Evolutionary conservation across 1,139 yeast genomes (phyloP).

Genomic region (Candida sanyaensis): DNA sequence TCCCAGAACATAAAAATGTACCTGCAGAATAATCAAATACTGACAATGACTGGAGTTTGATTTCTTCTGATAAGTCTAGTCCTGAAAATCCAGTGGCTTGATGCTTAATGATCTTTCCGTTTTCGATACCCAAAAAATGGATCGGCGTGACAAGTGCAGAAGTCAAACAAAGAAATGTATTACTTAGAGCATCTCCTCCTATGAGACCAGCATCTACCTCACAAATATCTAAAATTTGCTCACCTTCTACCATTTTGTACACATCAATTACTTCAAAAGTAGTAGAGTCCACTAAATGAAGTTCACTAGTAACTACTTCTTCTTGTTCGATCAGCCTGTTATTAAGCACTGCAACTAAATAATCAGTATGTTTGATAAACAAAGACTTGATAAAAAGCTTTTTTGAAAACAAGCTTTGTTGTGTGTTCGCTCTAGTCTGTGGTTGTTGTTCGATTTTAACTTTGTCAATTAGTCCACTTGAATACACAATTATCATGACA

Average conservation of each 20-base stretch:
- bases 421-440: neutral
- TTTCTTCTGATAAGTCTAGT: neutral
- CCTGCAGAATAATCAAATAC: neutral
- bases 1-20: constrained; percentile 3
- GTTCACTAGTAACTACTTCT: neutral
- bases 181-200: neutral
- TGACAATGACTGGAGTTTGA: constrained; percentile 2
- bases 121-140: constrained; percentile 4
- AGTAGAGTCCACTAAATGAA: constrained; percentile 6
- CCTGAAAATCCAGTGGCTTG: neutral
- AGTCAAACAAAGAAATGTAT: constrained; percentile 6
- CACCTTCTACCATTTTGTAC: constrained; percentile 3
- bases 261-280: constrained; percentile 1
- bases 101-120: neutral
- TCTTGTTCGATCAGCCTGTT: neutral
- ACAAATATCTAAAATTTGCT: constrained; percentile 10
- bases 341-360: constrained; percentile 7
- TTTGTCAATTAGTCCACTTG: constrained; percentile 2
- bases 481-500: neutral
- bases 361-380: constrained; percentile 1
- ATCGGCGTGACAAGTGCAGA: constrained; percentile 1
- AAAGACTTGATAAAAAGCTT: constrained; percentile 8
- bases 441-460: neutral
- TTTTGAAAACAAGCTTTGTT: constrained; percentile 8
- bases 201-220: neutral